Base-by-base conservation (phyloP, 106 monocot genomes). In the Dioscorea dumetorum region DNA sequence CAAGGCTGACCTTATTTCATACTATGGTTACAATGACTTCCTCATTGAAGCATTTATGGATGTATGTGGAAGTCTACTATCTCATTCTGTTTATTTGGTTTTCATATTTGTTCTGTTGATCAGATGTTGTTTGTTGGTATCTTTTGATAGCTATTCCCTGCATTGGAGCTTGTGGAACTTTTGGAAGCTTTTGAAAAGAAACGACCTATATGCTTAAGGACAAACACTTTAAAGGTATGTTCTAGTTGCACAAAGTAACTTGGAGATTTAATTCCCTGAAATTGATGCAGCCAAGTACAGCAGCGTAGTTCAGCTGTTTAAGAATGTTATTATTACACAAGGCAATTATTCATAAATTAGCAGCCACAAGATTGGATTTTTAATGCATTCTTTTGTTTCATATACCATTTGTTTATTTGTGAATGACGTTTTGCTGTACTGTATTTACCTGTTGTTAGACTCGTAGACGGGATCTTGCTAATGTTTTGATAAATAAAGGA, bases 11-110 rank as follows among this genome's bases (percentile, higher is more conserved):
- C 63, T 99, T 34, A 75, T 78, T 72, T 59, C 84, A 33, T 92
- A 90, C 69, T 99, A 99, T 79, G 92, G 89, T 53, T 97, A 97
- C 59, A 97, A 92, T 67, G 97, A 90, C 28, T 97, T 92, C 71
- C 82, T 97, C 14, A 79, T 92, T n/a, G 80, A 70, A 20, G 76
- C 66, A 63, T 65, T 97, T 67, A 74, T 92, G 33, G 97, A 97
- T 88, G 97, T 91, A 70, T 16, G 4, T 4, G 13, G n/a, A 50
- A 50, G 20, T 28, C 50, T 33, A 35, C 14, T 49, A 64, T 60
- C 22, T 12, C 17, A 11, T 73, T 28, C 64, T n/a, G 22, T 62
- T 11, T 51, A 58, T 22, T 58, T 61, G 11, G 16, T 21, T 8
- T 33, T 69, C 54, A 18, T 19, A 52, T 20, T 34, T 72, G 57